Evolutionary conservation across 1,284 basidiomycete species (phyloP).

Genomic region (Vanrija humicola): DNA sequence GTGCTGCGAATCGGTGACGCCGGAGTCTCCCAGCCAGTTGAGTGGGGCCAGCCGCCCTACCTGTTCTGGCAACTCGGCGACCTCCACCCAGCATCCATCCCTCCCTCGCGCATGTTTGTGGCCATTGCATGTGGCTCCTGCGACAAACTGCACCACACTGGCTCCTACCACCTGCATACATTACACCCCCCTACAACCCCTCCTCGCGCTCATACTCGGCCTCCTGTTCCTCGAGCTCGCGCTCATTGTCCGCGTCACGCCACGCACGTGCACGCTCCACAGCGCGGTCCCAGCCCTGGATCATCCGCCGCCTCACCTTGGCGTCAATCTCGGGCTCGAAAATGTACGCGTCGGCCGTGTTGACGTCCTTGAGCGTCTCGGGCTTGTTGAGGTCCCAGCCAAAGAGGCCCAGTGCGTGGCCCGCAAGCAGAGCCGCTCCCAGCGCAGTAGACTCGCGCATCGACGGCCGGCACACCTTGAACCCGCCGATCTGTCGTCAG

Average conservation of each 20-base stretch:
- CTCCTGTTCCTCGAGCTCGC: slow-evolving; percentile 18
- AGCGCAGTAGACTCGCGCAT: slow-evolving; percentile 97
- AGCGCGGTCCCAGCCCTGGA: slow-evolving; percentile 77
- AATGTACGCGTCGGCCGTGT: slow-evolving; percentile 71
- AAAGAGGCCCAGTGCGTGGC: slow-evolving; percentile 77
- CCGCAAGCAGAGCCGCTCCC: slow-evolving; percentile 91
- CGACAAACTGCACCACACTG: too few species aligned
- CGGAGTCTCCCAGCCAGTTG: too few species aligned
- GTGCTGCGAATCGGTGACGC: too few species aligned
- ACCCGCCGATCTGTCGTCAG: slow-evolving; percentile 64
- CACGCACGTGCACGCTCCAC: slow-evolving; percentile 74
- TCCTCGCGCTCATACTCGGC: slow-evolving; percentile 13
- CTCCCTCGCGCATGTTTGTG: too few species aligned
- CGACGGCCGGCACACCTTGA: slow-evolving; percentile 82
- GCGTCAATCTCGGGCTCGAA: slow-evolving; percentile 65
- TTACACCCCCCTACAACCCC: slow-evolving; percentile 8
- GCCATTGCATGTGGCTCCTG: too few species aligned
- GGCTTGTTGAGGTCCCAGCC: slow-evolving; percentile 91
- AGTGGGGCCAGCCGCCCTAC: too few species aligned
- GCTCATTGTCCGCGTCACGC: slow-evolving; percentile 43
- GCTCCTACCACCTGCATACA: not conserved
- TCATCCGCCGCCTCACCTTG: slow-evolving; percentile 59
- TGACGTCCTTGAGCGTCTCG: slow-evolving; percentile 78
- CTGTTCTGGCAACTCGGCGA: too few species aligned
- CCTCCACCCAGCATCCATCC: too few species aligned